These are phyloP conservation scores for Teunomyces panamensis DNA, from an alignment of 805 yeast genomes.

Conservation along the genomic window DNA sequence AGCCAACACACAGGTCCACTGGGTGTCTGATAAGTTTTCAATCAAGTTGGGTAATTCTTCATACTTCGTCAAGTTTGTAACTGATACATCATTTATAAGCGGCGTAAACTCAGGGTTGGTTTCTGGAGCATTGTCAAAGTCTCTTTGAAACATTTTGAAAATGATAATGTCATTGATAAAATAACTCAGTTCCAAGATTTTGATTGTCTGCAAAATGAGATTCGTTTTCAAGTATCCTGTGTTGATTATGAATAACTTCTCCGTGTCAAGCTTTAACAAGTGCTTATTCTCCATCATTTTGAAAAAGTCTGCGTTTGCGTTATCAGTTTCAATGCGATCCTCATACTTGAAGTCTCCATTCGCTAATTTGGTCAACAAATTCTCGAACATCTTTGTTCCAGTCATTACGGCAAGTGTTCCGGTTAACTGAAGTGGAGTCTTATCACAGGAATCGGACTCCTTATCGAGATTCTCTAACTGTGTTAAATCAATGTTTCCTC, in stretches of 20 bases:
- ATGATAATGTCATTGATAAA: constrained; percentile 30
- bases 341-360: constrained; percentile 7
- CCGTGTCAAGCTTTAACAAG: constrained; percentile 8
- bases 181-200: constrained; percentile 15
- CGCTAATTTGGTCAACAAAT: constrained; percentile 10
- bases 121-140: neutral
- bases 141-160: constrained; percentile 18
- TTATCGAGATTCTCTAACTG: neutral
- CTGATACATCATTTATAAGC: neutral
- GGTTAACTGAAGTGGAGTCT: neutral
- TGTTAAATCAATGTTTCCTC: constrained; percentile 10
- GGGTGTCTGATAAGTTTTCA: constrained; percentile 12
- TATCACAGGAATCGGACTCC: neutral
- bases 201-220: constrained; percentile 26
- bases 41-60: constrained; percentile 15
- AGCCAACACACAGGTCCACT: constrained; percentile 29
- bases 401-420: neutral
- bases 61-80: constrained; percentile 11
- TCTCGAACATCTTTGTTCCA: constrained; percentile 8
- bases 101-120: neutral
- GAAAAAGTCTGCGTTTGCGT: constrained; percentile 7
- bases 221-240: constrained; percentile 29
- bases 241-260: constrained; percentile 31
- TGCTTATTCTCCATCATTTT: constrained; percentile 4
- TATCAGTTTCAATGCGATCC: neutral